Conservation (phyloP, 345 rosid species). For the Eucalyptus tenuipes region DNA sequence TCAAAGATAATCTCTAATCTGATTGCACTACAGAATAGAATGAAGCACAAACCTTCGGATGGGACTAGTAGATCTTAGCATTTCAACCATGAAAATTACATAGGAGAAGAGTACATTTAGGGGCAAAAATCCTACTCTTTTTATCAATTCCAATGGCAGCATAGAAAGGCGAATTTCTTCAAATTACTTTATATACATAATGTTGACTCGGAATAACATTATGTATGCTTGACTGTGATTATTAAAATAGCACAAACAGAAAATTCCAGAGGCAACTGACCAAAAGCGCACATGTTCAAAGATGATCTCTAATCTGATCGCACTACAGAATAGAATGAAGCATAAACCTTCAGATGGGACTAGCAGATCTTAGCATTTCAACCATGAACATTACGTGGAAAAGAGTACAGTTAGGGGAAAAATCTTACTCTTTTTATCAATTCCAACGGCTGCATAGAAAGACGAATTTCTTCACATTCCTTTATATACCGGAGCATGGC, state of each 20-base stretch:
- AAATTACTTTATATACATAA: too few relatives aligned
- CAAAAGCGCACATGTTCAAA: neutral
- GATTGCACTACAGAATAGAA: neutral
- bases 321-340: neutral
- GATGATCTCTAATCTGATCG: neutral
- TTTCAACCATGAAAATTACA: neutral
- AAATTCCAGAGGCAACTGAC: neutral
- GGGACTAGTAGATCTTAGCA: neutral
- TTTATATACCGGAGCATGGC: slow-evolving; percentile 41
- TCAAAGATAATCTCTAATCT: neutral
- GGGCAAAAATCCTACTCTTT: slow-evolving; percentile 33
- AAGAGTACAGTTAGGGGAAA: neutral
- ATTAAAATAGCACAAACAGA: neutral
- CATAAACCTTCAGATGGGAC: neutral
- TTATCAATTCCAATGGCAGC: slow-evolving; percentile 79
- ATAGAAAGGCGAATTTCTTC: slow-evolving; percentile 59
- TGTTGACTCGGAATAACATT: neutral
- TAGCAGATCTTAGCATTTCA: neutral
- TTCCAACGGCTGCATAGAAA: slow-evolving; percentile 74
- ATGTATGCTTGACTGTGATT: neutral
- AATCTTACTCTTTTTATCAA: slow-evolving; percentile 65
- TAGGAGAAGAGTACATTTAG: neutral
- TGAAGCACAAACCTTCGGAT: neutral
- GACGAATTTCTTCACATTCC: slow-evolving; percentile 82
- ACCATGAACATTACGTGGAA: neutral